Conservation (phyloP, 345 rosid species). For the Lepidium africanum region DNA sequence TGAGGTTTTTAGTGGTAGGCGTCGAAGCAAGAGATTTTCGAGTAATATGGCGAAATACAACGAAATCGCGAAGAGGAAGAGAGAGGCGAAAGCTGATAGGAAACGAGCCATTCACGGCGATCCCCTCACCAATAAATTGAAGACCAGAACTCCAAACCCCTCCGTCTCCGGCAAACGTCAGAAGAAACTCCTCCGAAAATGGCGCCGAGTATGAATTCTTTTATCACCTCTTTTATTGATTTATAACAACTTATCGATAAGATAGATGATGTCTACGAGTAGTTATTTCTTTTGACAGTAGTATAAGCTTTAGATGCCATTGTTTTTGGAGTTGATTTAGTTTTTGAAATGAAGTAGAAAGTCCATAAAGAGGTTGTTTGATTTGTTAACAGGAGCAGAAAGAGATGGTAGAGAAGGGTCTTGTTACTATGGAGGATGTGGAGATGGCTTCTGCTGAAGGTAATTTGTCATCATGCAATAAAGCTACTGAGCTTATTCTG, state of each 20-base stretch:
- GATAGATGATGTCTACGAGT: not conserved
- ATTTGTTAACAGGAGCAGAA: conserved; percentile 54
- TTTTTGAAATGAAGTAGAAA: not conserved
- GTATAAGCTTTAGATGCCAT: not conserved
- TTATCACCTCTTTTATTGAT: not conserved
- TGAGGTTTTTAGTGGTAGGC: not conserved
- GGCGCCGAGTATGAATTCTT: conserved; percentile 51
- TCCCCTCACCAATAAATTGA: conserved; percentile 50
- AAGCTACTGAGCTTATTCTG: not conserved
- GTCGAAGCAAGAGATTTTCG: not conserved
- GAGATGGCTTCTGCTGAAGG: conserved; percentile 64
- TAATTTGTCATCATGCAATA: not conserved
- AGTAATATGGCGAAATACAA: conserved; percentile 77
- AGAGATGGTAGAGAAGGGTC: conserved; percentile 60
- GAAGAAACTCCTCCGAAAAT: conserved; percentile 64
- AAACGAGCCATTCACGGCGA: conserved; percentile 68
- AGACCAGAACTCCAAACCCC: conserved; percentile 33
- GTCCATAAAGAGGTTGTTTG: not conserved
- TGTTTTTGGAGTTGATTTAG: not conserved
- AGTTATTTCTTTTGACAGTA: not conserved
- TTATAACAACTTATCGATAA: not conserved
- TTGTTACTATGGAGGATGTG: conserved; percentile 68
- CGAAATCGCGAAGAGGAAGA: conserved; percentile 63
- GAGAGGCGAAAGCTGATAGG: conserved; percentile 45
- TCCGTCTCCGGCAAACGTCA: conserved; percentile 76